Percentiles rank a stretch among this genome's conserved stretches.
These are phyloP conservation scores for Candida albicans DNA, from an alignment of 1,139 yeast species.

Conservation along the genomic window DNA sequence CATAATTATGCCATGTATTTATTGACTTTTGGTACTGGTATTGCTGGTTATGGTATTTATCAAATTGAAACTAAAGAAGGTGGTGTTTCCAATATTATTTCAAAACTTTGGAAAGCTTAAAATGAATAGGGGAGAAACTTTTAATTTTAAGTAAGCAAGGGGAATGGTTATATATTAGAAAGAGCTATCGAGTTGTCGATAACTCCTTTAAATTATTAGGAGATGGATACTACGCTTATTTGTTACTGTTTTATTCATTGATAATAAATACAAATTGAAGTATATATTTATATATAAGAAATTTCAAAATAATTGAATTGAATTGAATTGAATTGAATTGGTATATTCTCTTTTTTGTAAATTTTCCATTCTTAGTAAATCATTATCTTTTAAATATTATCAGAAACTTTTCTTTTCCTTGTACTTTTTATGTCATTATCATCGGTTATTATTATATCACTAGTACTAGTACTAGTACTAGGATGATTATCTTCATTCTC, in stretches of 20 bases:
- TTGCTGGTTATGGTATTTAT: slow-evolving; percentile 79
- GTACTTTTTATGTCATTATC: slow-evolving; percentile 3
- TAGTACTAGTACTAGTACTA: neutral
- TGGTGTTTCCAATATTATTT: slow-evolving; percentile 36
- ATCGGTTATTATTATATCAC: no score
- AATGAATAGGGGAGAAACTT: neutral
- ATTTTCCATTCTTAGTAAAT: no score
- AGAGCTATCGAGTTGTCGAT: no score
- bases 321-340: no score
- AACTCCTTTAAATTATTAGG: no score
- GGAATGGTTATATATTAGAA: slow-evolving; percentile 7
- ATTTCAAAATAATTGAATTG: no score
- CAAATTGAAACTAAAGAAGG: slow-evolving; percentile 69
- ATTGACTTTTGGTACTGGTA: slow-evolving; percentile 68
- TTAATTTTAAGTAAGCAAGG: neutral
- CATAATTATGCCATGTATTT: slow-evolving; percentile 63
- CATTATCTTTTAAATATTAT: slow-evolving; percentile 4
- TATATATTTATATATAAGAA: slow-evolving; percentile 1
- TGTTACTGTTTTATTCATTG: neutral
- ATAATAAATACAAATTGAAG: slow-evolving; percentile 1
- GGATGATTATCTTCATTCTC: neutral
- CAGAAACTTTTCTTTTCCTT: slow-evolving; percentile 14
- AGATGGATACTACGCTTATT: no score
- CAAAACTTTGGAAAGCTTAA: slow-evolving; percentile 44
- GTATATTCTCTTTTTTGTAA: no score